phyloP scores from a whole-genome alignment of 1,284 basidiomycete species.

The Spongiforma sp. region DNA sequence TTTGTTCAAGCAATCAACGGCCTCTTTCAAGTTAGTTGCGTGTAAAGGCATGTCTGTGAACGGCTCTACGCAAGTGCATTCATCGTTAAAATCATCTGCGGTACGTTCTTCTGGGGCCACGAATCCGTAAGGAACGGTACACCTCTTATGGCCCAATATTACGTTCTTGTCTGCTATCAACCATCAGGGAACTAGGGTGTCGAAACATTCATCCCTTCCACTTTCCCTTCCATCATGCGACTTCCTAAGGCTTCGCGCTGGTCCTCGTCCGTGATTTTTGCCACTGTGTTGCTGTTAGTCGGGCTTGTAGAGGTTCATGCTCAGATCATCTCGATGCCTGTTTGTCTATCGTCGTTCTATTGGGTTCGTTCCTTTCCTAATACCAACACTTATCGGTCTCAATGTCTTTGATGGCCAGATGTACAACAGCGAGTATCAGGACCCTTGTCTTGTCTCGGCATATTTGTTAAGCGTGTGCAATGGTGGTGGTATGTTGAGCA shows the following conservation, averaged over 20 bases:
- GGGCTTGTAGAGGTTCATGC: conserved; percentile 22
- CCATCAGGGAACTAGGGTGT: too few species aligned
- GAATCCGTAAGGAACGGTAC: too few species aligned
- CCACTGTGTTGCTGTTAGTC: conserved; percentile 16
- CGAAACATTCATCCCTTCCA: too few species aligned
- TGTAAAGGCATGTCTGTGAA: too few species aligned
- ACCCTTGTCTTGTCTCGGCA: conserved; percentile 41
- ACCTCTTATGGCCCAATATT: too few species aligned
- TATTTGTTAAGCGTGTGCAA: conserved; percentile 39
- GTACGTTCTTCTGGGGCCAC: too few species aligned
- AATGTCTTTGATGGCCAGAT: conserved; percentile 28
- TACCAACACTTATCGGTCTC: neutral
- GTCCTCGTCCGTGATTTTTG: conserved; percentile 23
- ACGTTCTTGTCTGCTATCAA: too few species aligned
- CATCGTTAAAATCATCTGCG: too few species aligned
- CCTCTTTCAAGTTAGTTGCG: too few species aligned
- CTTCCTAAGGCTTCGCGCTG: conserved; percentile 4
- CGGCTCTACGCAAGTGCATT: too few species aligned
- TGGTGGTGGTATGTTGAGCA: conserved; percentile 32
- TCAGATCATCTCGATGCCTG: conserved; percentile 23
- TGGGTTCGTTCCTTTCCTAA: conserved; percentile 27
- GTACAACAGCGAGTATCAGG: conserved; percentile 38
- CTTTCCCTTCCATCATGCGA: conserved; percentile 14
- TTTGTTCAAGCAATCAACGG: too few species aligned
- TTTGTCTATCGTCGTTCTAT: conserved; percentile 24